Conservation (phyloP, 2,329 filamentous ascomycete species). For the Fusarium beomiforme region DNA sequence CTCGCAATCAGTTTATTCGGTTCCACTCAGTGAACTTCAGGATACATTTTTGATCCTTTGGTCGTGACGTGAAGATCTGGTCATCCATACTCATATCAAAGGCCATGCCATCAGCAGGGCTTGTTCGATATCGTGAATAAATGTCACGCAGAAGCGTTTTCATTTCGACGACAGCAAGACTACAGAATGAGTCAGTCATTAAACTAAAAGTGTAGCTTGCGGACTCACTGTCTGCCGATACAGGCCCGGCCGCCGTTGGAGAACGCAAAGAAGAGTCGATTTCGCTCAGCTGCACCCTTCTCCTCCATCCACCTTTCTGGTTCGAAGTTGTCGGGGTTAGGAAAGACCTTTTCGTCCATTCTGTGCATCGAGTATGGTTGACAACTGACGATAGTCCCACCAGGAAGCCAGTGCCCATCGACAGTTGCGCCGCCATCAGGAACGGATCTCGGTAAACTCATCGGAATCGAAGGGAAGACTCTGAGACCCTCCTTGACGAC, state of each 20-base stretch:
- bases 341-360: constrained; percentile 9
- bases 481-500: constrained; percentile 28
- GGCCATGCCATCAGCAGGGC: background rate
- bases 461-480: constrained; percentile 21
- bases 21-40: constrained; percentile 23
- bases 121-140: constrained; percentile 11
- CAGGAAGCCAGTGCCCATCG: constrained; percentile 22
- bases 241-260: constrained; percentile 22
- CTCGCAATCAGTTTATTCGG: background rate
- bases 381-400: constrained; percentile 25
- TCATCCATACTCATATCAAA: constrained; percentile 30
- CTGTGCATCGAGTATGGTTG: constrained; percentile 30
- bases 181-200: background rate
- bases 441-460: constrained; percentile 23
- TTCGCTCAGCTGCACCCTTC: constrained; percentile 5
- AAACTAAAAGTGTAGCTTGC: accelerated
- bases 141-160: constrained; percentile 20
- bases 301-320: constrained; percentile 22
- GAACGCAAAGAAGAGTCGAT: constrained; percentile 28
- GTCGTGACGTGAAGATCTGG: constrained; percentile 30
- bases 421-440: constrained; percentile 1
- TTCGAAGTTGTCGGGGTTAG: constrained; percentile 8
- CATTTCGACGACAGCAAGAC: constrained; percentile 32
- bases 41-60: constrained; percentile 26
- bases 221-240: constrained; percentile 34